Conservation (phyloP, 306 rosid genomes). For the Mimosa bimucronata region DNA sequence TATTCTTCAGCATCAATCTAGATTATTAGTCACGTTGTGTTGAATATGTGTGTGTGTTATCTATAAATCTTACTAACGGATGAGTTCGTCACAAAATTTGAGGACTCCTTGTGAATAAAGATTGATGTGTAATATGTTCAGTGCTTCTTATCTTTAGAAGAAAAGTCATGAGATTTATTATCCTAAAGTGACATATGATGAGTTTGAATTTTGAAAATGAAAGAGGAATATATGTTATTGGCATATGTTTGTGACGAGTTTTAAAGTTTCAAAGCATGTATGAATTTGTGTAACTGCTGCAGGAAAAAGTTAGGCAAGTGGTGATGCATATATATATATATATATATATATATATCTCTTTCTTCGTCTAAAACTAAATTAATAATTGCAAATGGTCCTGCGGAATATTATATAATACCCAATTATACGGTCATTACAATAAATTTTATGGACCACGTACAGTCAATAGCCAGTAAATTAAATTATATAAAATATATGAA, state of each 20-base stretch:
- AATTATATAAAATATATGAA: slow-evolving; percentile 37
- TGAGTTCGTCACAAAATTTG: background rate
- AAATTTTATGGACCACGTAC: slow-evolving; percentile 58
- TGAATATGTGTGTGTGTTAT: background rate
- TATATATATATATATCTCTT: background rate
- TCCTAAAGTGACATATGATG: background rate
- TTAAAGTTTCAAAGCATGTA: background rate
- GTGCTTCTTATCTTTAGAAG: background rate
- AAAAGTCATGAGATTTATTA: background rate
- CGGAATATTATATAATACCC: slow-evolving; percentile 49
- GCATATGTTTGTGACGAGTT: background rate
- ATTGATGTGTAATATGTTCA: background rate
- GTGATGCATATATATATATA: slow-evolving; percentile 36
- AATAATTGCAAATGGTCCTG: slow-evolving; percentile 75
- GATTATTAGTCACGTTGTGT: background rate
- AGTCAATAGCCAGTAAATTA: slow-evolving; percentile 41
- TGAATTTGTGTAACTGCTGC: background rate
- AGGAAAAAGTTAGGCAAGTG: slow-evolving; percentile 9
- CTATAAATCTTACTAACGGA: background rate
- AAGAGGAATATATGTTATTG: background rate
- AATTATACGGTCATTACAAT: slow-evolving; percentile 54
- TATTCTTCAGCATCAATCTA: background rate
- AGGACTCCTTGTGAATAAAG: background rate
- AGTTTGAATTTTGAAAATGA: slow-evolving; percentile 1
- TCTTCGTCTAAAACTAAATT: slow-evolving; percentile 54